Conservation (phyloP, 208 protist species). For the Trypanosoma brucei region DNA sequence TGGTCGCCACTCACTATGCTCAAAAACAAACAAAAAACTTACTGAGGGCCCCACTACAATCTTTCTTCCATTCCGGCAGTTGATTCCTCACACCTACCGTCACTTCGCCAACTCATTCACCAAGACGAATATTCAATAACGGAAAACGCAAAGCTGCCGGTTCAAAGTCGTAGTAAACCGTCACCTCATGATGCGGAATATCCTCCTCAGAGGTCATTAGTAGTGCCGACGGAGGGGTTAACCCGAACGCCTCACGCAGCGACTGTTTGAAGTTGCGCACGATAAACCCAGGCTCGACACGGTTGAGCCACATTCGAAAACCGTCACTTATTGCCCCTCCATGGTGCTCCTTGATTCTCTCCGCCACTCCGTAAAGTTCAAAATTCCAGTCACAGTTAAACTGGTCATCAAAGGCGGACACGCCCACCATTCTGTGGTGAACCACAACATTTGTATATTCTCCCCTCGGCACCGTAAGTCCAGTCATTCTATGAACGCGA, state of each 20-base stretch:
- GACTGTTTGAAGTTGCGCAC: constrained; percentile 46
- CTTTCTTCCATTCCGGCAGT: too few relatives aligned
- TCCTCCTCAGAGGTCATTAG: neutral
- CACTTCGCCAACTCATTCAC: neutral
- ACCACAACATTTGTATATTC: constrained; percentile 21
- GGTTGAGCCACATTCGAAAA: constrained; percentile 56
- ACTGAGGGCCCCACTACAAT: too few relatives aligned
- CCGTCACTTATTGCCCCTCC: constrained; percentile 31
- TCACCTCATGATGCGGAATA: constrained; percentile 16
- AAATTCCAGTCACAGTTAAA: constrained; percentile 21
- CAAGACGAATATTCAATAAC: constrained; percentile 13
- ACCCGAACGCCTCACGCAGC: constrained; percentile 36
- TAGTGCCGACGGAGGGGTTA: constrained; percentile 10
- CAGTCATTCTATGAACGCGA: constrained; percentile 1
- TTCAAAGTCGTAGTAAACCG: constrained; percentile 74
- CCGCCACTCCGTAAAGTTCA: constrained; percentile 38
- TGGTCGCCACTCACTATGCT: too few relatives aligned
- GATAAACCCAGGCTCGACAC: constrained; percentile 64
- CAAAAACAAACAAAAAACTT: too few relatives aligned
- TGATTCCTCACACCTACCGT: too few relatives aligned
- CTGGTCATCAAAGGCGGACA: constrained; percentile 61
- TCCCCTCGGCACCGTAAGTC: neutral
- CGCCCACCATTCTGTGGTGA: constrained; percentile 61
- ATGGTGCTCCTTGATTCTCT: constrained; percentile 52
- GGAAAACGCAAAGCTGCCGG: constrained; percentile 28